Evolutionary conservation across 371 early-diverging fungal genomes (phyloP).

Genomic region (Umbelopsis sp.): DNA sequence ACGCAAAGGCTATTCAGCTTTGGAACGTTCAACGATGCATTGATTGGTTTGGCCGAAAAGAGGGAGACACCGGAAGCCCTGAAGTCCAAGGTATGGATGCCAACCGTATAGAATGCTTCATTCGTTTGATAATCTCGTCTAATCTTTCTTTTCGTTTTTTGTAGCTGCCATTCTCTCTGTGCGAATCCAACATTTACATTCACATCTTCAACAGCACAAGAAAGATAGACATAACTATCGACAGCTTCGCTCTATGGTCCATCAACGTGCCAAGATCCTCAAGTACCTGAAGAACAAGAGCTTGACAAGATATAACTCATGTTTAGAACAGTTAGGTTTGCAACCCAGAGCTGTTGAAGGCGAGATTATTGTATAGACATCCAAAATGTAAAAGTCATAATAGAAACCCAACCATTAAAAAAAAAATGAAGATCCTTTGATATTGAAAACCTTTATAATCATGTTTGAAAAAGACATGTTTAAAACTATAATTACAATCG

Average conservation of each 20-base stretch:
- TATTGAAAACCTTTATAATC: background rate
- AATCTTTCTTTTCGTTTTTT: slow-evolving; percentile 18
- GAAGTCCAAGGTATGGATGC: slow-evolving; percentile 86
- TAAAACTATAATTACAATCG: slow-evolving; percentile 17
- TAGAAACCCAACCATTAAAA: background rate
- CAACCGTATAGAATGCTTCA: background rate
- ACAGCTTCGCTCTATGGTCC: slow-evolving; percentile 73
- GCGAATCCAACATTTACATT: slow-evolving; percentile 84
- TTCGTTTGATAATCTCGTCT: background rate
- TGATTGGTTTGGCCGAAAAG: slow-evolving; percentile 76
- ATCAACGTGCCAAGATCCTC: slow-evolving; percentile 85
- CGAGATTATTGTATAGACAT: slow-evolving; percentile 60
- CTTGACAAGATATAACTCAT: slow-evolving; percentile 71
- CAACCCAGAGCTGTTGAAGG: slow-evolving; percentile 72
- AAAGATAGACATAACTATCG: slow-evolving; percentile 92
- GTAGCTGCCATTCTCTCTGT: slow-evolving; percentile 90
- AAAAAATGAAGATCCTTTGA: background rate
- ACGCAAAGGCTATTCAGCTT: slow-evolving; percentile 70
- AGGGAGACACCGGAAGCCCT: slow-evolving; percentile 89
- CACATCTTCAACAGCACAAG: slow-evolving; percentile 74
- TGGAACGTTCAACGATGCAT: slow-evolving; percentile 80
- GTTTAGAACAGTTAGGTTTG: slow-evolving; percentile 74
- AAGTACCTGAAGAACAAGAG: slow-evolving; percentile 84
- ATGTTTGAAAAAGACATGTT: background rate
- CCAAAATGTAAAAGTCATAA: slow-evolving; percentile 13